phyloP scores from a whole-genome alignment of 257 asterid genomes.

The Penstemon newberryi region DNA sequence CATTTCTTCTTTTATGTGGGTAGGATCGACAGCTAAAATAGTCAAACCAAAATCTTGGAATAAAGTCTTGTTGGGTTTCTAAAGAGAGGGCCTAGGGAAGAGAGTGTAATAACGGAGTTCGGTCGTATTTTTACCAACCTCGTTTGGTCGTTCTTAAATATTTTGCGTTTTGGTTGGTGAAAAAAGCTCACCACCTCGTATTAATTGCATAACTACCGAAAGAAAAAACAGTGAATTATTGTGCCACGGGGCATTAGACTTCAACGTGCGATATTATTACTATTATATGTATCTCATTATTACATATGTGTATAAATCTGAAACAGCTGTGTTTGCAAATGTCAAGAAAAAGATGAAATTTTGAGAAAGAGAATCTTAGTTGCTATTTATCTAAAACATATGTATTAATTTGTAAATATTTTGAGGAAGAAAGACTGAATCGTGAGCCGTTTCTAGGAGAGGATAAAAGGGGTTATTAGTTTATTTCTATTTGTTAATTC shows the following conservation, averaged over 20 bases:
- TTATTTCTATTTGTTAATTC: neutral
- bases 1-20: slow-evolving; percentile 37
- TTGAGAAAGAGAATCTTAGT: slow-evolving; percentile 31
- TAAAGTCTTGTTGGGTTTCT: slow-evolving; percentile 43
- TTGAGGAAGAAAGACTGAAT: slow-evolving; percentile 9
- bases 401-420: neutral
- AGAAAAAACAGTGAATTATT: slow-evolving; percentile 33
- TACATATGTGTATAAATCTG: slow-evolving; percentile 25
- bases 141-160: slow-evolving; percentile 51
- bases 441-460: slow-evolving; percentile 8
- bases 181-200: slow-evolving; percentile 32
- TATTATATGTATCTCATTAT: slow-evolving; percentile 8
- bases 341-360: slow-evolving; percentile 30
- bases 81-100: neutral
- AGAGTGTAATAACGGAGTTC: slow-evolving; percentile 50
- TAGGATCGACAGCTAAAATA: slow-evolving; percentile 31
- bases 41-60: slow-evolving; percentile 46
- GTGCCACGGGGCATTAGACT: slow-evolving; percentile 38
- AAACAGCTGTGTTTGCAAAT: neutral
- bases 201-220: neutral
- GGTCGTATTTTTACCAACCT: slow-evolving; percentile 74
- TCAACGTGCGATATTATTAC: slow-evolving; percentile 41
- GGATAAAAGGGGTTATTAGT: slow-evolving; percentile 15
- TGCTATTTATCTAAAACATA: slow-evolving; percentile 2
- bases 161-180: slow-evolving; percentile 56